Conservation (phyloP, 2,329 filamentous ascomycete genomes). For the Neurospora crassa region DNA sequence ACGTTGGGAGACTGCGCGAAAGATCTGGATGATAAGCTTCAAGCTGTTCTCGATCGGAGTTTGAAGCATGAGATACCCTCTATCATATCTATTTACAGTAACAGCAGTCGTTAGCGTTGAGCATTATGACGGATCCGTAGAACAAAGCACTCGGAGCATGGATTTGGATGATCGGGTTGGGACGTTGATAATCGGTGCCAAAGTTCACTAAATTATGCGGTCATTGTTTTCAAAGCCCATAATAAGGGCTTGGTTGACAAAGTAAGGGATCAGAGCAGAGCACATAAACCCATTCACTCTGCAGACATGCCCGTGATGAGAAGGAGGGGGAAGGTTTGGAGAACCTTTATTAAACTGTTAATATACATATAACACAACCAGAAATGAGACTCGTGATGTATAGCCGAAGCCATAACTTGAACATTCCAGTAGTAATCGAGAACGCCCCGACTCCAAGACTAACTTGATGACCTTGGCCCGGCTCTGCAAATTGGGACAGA, state of each 20-base stretch:
- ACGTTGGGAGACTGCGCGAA: slow-evolving; percentile 1
- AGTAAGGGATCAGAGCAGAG: not conserved
- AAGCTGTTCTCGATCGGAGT: slow-evolving; percentile 1
- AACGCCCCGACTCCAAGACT: not conserved
- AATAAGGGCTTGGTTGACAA: not conserved
- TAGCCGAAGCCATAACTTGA: not conserved
- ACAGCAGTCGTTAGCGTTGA: not conserved
- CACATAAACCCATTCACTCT: not conserved
- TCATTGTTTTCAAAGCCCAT: not conserved
- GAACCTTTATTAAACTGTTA: not conserved
- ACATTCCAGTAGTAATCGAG: not conserved
- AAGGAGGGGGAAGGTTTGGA: not conserved
- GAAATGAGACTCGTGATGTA: not conserved
- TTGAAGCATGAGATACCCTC: slow-evolving; percentile 14
- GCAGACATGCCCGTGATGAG: not conserved
- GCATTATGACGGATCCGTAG: not conserved
- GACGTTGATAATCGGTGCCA: not conserved
- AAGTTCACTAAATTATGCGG: not conserved
- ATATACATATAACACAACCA: not conserved
- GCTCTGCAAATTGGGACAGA: not conserved
- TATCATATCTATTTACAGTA: slow-evolving; percentile 5
- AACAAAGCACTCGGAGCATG: not conserved
- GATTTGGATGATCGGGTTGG: not conserved
- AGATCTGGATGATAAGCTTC: not conserved
- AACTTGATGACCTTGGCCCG: not conserved